Evolutionary conservation across 495 filamentous ascomycete genomes (phyloP).

Genomic region (Sporormia fimetaria): DNA sequence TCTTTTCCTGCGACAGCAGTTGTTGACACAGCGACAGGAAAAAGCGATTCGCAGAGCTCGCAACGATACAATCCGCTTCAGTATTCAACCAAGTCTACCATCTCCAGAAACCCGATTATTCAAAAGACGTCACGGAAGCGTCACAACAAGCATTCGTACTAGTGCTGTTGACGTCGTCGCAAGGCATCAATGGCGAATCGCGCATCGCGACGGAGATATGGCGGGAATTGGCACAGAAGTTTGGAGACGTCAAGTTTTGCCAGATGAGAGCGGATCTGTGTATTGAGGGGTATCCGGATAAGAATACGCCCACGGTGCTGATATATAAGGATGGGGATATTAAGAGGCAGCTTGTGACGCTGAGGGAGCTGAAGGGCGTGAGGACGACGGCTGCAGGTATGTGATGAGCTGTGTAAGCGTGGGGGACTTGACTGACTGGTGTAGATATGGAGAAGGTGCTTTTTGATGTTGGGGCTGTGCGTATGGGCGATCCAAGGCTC

Average conservation of each 20-base stretch:
- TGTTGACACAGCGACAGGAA: conserved; percentile 38
- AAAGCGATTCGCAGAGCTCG: conserved; percentile 72
- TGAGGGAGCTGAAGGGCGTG: conserved; percentile 63
- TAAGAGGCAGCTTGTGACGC: conserved; percentile 71
- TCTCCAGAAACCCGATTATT: conserved; percentile 86
- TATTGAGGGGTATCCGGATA: conserved; percentile 91
- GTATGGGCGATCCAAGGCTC: conserved; percentile 65
- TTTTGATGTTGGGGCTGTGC: conserved; percentile 69
- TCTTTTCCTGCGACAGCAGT: not conserved
- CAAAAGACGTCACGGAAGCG: conserved; percentile 82
- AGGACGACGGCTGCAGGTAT: conserved; percentile 54
- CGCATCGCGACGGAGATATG: conserved; percentile 75
- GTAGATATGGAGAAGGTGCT: conserved; percentile 62
- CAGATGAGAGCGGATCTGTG: conserved; percentile 88
- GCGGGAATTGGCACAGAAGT: conserved; percentile 69
- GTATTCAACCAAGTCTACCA: conserved; percentile 84
- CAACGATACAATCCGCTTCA: conserved; percentile 57
- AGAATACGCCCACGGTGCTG: conserved; percentile 87
- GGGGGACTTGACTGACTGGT: conserved; percentile 13
- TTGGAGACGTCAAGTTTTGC: conserved; percentile 93
- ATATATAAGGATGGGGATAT: conserved; percentile 90
- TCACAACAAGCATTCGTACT: conserved; percentile 63
- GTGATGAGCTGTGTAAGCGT: no score
- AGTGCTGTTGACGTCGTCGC: conserved; percentile 72
- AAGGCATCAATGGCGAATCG: conserved; percentile 71